These are phyloP conservation scores for Pichia paraexigua DNA, from an alignment of 805 yeast species.

Conservation along the genomic window DNA sequence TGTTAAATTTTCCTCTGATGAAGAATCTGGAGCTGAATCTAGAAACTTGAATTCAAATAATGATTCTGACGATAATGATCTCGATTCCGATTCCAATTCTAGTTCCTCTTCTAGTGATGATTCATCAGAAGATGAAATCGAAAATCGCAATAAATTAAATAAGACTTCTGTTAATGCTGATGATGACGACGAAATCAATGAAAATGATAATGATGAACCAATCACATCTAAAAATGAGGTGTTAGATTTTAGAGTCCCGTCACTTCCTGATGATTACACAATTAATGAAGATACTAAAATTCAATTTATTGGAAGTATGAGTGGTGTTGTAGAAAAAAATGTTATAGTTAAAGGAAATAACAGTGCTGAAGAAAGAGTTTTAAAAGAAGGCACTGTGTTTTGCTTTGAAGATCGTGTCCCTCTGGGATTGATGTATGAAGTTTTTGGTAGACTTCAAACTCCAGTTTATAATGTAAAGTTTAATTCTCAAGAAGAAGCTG, in stretches of 20 bases:
- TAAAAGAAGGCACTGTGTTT: slow-evolving; percentile 73
- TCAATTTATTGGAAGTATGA: slow-evolving; percentile 62
- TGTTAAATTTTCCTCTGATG: slow-evolving; percentile 19
- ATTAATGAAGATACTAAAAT: slow-evolving; percentile 57
- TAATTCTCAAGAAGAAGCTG: slow-evolving; percentile 41
- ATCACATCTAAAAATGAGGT: slow-evolving; percentile 75
- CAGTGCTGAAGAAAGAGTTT: slow-evolving; percentile 79
- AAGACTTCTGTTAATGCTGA: neutral
- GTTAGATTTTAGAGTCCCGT: slow-evolving; percentile 56
- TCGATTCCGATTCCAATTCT: slow-evolving; percentile 11
- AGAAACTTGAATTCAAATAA: neutral
- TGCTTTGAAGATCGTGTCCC: slow-evolving; percentile 66
- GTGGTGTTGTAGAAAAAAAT: slow-evolving; percentile 62
- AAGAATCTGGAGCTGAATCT: slow-evolving; percentile 3
- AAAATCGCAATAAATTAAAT: slow-evolving; percentile 15
- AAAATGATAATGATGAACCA: slow-evolving; percentile 42
- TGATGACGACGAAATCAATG: slow-evolving; percentile 27
- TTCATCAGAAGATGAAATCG: slow-evolving; percentile 17
- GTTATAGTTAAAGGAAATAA: slow-evolving; percentile 61
- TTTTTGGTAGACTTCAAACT: slow-evolving; percentile 76
- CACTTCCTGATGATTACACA: slow-evolving; percentile 56
- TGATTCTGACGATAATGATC: slow-evolving; percentile 19
- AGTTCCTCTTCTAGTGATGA: slow-evolving; percentile 4
- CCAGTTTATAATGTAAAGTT: slow-evolving; percentile 79
- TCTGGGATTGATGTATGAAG: slow-evolving; percentile 77